phyloP scores from a whole-genome alignment of 345 rosid genomes.

The Pistacia vera region DNA sequence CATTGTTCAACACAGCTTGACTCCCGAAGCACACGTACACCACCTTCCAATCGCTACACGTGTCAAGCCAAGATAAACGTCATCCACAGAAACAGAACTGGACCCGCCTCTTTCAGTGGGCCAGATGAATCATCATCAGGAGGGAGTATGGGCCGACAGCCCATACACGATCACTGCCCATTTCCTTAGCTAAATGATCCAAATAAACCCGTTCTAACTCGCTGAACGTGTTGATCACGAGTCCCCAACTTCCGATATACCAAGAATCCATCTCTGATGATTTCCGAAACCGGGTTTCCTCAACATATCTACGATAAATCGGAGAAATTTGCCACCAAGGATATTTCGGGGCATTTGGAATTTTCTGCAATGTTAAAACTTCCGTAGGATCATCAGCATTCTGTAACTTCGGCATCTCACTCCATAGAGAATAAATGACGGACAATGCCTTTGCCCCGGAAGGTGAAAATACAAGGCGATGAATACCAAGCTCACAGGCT shows the following conservation, averaged over 20 bases:
- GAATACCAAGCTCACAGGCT: constrained; percentile 35
- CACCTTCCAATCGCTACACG: constrained; percentile 43
- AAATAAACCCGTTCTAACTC: constrained; percentile 46
- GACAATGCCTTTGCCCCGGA: constrained; percentile 57
- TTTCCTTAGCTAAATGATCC: constrained; percentile 31
- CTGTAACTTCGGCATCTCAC: constrained; percentile 36
- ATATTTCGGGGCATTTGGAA: constrained; percentile 45
- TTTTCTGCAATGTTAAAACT: constrained; percentile 28
- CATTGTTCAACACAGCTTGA: constrained; percentile 42
- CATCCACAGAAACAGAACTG: constrained; percentile 30
- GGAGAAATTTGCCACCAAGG: constrained; percentile 53
- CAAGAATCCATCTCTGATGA: constrained; percentile 30
- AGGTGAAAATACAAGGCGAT: constrained; percentile 54
- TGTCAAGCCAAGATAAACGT: constrained; percentile 61
- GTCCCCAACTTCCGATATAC: constrained; percentile 49
- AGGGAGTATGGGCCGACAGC: constrained; percentile 59
- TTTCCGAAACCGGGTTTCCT: constrained; percentile 43
- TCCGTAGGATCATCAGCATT: constrained; percentile 14
- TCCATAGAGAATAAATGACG: constrained; percentile 38
- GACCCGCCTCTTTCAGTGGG: constrained; percentile 41
- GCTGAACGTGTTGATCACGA: constrained; percentile 47
- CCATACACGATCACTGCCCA: constrained; percentile 46
- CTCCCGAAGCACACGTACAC: constrained; percentile 83
- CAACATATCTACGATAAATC: constrained; percentile 27
- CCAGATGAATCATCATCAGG: background rate